Evolutionary conservation across 495 filamentous ascomycete species (phyloP), one percentile per base, ranked within the genome.

Genomic region (Penicillium longicatenatum): DNA sequence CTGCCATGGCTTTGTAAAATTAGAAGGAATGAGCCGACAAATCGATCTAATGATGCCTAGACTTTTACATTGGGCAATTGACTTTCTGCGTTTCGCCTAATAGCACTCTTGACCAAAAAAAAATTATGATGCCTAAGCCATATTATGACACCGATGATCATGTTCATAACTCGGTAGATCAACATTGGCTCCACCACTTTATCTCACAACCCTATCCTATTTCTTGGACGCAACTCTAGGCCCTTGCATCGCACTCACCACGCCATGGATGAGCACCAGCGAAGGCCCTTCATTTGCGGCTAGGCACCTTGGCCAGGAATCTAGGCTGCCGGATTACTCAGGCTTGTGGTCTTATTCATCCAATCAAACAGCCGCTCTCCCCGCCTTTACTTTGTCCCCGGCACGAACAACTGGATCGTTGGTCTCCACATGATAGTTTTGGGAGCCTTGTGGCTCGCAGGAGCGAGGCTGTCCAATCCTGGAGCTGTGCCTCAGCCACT

Each of bases 151-250:
- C 16, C 41, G 42, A 45, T 22, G 42, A 45, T 45, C 42, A 45
- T 45, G 31, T 12, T 35, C 31, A 35, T 35, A 8, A 26, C 26
- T 26, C 26, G 10, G 41, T 43, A 43, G 45, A 24, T 30, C 47
- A 50, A 5, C 22, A 17, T 17, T 24, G 29, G 46, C 31, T 49
- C 46, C 46, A 49, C 46, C 29, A 48, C 45, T 19, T 49, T 49
- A 49, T 31, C 17, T 30, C 21, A 12, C 2, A 7, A n/a, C 42
- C 21, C 16, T 45, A 45, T 22, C 20, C 42, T 35, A 8, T 35
- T 35, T 6, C 16, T n/a, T 39, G 37, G 16, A 16, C 14, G 37
- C 37, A 39, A 39, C 37, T 1, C 12, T 10, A 10, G 31, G 31
- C 31, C 31, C 31, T 35, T 11, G 4, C 31, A 35, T 39, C 33